Conservation (phyloP, 805 yeast species). For the Zygosaccharomyces lentus region DNA sequence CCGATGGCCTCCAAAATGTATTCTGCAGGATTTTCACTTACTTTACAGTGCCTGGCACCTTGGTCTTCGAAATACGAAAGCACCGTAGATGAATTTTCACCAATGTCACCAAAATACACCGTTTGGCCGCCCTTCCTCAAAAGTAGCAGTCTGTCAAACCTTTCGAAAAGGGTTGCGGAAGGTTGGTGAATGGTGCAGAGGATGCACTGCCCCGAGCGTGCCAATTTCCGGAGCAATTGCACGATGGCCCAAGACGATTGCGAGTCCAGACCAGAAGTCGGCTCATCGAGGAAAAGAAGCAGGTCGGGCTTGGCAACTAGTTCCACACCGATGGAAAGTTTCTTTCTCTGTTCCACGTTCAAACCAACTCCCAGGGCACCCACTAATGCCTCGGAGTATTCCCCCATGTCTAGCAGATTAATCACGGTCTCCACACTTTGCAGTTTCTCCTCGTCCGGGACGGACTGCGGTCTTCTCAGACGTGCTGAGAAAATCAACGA, state of each 20-base stretch:
- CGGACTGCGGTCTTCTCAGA: conserved; percentile 46
- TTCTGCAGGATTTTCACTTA: conserved; percentile 42
- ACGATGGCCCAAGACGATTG: conserved; percentile 52
- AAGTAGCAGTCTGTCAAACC: conserved; percentile 44
- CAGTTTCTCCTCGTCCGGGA: conserved; percentile 38
- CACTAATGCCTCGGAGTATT: conserved; percentile 51
- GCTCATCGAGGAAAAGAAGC: conserved; percentile 47
- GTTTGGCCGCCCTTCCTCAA: conserved; percentile 50
- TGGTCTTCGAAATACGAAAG: conserved; percentile 57
- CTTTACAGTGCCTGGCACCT: conserved; percentile 60
- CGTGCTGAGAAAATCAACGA: conserved; percentile 47
- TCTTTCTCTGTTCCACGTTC: conserved; percentile 43
- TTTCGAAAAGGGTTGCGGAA: conserved; percentile 46
- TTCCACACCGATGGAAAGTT: conserved; percentile 44
- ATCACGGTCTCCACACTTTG: conserved; percentile 52
- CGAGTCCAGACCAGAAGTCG: conserved; percentile 51
- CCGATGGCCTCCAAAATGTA: conserved; percentile 45
- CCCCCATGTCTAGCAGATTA: conserved; percentile 46
- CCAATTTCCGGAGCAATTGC: conserved; percentile 41
- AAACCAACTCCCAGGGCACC: conserved; percentile 43
- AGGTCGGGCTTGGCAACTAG: conserved; percentile 45
- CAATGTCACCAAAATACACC: conserved; percentile 36
- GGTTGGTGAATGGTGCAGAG: conserved; percentile 57
- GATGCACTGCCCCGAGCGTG: conserved; percentile 48
- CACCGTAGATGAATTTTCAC: conserved; percentile 43